Evolutionary conservation across 139 green algal genomes (phyloP), one percentile per base, ranked within the genome.

Genomic region (Astrephomene gubernaculifera): DNA sequence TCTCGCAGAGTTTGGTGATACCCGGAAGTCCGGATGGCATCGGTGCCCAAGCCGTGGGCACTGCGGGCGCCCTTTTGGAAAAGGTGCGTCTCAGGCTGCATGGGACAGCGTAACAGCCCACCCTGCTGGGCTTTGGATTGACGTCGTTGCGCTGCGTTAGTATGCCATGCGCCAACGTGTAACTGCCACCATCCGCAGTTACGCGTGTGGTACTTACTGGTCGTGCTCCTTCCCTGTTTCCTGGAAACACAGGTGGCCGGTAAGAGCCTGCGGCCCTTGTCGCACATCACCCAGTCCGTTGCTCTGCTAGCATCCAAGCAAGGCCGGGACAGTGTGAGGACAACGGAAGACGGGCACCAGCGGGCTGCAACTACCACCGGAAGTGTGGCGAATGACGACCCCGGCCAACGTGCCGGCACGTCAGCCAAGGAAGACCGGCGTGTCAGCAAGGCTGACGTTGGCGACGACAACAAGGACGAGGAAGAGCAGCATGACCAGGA

Each of bases 251-350:
- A 75, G 68, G 68, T 75, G 41, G 68, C 68, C 12, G 27, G 41
- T 12, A 75, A 53, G 41, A 57, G 36, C 25, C 36, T 82, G 25
- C 39, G 53, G 54, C 74, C 74, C 21, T 38, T 82, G 25, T 82
- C 74, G 0, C 44, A 73, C 41, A 17, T 25, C 49, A 17, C 12
- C 49, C 49, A 57, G 12, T 57, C 49, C 49, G 49, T 17, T 57
- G 49, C 49, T 57, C n/a, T n/a, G n/a, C n/a, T n/a, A n/a, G n/a
- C n/a, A n/a, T n/a, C 38, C 27, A n/a, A 78, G 19, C 43, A 78
- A 43, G 27, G 31, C 41, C 39, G 44, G 44, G 70, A 78, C 25
- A 78, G 71, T n/a, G 7, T 7, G 21, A 33, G 17, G 12, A 35
- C 71, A 33, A 33, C 71, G 49, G 27, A 45, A 7, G 68, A 53